These are phyloP conservation scores for Pogostemon cablin DNA, from an alignment of 257 asterid species.

Conservation along the genomic window DNA sequence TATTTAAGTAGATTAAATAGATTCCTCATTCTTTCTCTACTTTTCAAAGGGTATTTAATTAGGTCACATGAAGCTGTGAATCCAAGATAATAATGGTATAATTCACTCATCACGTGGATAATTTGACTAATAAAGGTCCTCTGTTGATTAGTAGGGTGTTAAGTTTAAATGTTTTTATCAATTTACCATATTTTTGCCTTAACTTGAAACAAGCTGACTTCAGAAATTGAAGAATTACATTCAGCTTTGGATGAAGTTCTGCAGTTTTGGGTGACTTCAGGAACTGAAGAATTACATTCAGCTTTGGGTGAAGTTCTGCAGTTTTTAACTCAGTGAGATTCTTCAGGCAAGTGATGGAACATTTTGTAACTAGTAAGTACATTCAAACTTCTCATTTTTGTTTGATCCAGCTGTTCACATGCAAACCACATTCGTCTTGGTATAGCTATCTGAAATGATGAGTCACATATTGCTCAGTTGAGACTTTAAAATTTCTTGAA, in stretches of 20 bases:
- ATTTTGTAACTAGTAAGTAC: conserved; percentile 43
- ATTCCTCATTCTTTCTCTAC: neutral
- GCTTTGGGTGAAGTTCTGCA: conserved; percentile 72
- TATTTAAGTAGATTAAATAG: neutral
- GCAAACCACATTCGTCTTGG: conserved; percentile 5
- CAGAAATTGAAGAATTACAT: conserved; percentile 57
- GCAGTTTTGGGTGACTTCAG: conserved; percentile 65
- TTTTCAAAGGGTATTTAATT: neutral
- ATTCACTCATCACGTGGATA: neutral
- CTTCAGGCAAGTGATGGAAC: conserved; percentile 45
- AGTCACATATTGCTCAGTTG: conserved; percentile 25
- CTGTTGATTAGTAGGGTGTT: conserved; percentile 18
- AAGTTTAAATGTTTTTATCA: conserved; percentile 28
- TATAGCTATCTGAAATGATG: conserved; percentile 25
- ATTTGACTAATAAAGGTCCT: neutral
- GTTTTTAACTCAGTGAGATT: conserved; percentile 47
- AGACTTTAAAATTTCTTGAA: conserved; percentile 23
- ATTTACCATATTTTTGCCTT: conserved; percentile 41
- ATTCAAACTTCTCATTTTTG: conserved; percentile 28
- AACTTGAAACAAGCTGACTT: conserved; percentile 72
- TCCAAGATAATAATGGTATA: too few relatives aligned
- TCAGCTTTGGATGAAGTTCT: conserved; percentile 69
- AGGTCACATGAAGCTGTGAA: neutral
- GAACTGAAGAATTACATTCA: conserved; percentile 55
- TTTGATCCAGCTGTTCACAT: conserved; percentile 18